phyloP scores from a whole-genome alignment of 345 rosid species.

The Zanthoxylum bungeanum region DNA sequence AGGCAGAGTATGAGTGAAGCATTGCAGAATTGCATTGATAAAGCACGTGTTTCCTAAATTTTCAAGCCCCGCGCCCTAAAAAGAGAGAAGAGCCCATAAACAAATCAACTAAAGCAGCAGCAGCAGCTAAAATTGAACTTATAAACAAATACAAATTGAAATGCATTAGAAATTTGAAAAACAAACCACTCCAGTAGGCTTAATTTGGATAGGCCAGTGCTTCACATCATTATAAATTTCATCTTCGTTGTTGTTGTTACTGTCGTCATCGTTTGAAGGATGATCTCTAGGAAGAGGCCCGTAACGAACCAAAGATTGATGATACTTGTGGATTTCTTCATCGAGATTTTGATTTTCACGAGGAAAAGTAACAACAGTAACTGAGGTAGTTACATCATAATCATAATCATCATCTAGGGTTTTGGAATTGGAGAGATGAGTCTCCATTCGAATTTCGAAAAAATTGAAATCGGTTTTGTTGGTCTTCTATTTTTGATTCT shows the following conservation, averaged over 20 bases:
- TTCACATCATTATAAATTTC: neutral
- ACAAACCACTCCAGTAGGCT: constrained; percentile 21
- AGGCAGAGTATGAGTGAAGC: constrained; percentile 85
- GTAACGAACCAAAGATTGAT: too few relatives aligned
- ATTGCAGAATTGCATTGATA: constrained; percentile 79
- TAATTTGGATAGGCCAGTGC: neutral
- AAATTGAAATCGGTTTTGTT: neutral
- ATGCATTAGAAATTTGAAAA: neutral
- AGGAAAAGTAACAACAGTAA: neutral
- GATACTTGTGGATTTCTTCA: too few relatives aligned
- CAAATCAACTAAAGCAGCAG: too few relatives aligned
- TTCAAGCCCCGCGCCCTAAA: constrained; percentile 79
- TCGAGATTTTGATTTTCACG: too few relatives aligned
- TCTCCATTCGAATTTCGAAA: neutral
- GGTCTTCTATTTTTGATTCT: neutral
- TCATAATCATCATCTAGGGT: constrained; percentile 10
- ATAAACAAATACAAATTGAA: neutral
- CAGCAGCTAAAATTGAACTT: neutral
- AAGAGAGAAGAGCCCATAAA: constrained; percentile 1
- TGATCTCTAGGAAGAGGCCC: too few relatives aligned
- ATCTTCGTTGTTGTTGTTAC: neutral
- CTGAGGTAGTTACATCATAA: too few relatives aligned
- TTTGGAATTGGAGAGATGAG: neutral
- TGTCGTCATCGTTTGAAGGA: neutral
- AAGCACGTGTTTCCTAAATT: constrained; percentile 89